A percentile compares a stretch with the other conserved stretches of the same genome.
These are phyloP conservation scores for Pseudocercospora cruenta DNA, from an alignment of 2,329 filamentous ascomycete species.

Conservation along the genomic window DNA sequence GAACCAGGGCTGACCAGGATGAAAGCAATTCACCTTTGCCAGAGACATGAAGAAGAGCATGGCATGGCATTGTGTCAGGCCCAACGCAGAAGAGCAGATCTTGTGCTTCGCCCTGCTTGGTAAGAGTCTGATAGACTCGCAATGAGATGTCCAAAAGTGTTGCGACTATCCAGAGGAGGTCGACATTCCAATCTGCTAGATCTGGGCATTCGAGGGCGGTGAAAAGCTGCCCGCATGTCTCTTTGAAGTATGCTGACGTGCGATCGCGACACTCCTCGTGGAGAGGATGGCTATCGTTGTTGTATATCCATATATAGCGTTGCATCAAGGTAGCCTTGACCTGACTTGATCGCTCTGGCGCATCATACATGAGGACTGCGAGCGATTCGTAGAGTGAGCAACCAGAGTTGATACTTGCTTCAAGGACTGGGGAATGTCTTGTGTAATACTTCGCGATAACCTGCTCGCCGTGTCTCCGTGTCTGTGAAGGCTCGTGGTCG, in stretches of 20 bases:
- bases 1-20: neutral
- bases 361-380: no score
- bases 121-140: neutral
- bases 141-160: neutral
- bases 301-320: neutral
- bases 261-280: neutral
- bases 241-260: neutral
- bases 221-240: neutral
- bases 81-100: neutral
- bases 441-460: no score
- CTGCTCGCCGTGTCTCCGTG: no score
- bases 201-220: conserved; percentile 4
- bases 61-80: neutral
- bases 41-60: neutral
- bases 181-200: neutral
- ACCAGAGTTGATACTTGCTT: no score
- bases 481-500: no score
- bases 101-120: neutral
- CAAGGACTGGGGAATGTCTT: no score
- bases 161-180: neutral
- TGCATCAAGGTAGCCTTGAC: neutral
- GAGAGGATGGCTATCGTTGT: neutral
- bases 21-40: neutral
- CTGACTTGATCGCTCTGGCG: no score
- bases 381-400: no score